phyloP scores from a whole-genome alignment of 1,139 yeast genomes.

The Yamadazyma sp. region DNA sequence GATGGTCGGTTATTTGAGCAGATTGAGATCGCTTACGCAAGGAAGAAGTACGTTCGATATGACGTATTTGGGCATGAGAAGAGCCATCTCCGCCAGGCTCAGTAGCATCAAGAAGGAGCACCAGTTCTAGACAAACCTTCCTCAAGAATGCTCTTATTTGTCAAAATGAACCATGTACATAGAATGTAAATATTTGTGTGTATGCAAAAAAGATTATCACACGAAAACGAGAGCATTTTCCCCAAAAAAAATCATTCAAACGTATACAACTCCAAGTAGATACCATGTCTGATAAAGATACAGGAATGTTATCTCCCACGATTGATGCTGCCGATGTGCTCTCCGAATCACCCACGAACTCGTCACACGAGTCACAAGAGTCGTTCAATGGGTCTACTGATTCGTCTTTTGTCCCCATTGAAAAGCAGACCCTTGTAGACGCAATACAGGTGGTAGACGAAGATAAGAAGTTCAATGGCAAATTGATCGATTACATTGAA shows the following conservation, averaged over 20 bases:
- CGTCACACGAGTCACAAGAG: slow-evolving; percentile 23
- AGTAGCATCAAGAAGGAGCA: slow-evolving; percentile 6
- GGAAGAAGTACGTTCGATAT: slow-evolving; percentile 86
- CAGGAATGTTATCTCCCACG: slow-evolving; percentile 3
- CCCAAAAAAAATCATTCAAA: background rate
- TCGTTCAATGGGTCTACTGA: slow-evolving; percentile 30
- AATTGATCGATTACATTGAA: slow-evolving; percentile 38
- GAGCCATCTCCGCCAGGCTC: slow-evolving; percentile 50
- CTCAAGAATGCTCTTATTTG: background rate
- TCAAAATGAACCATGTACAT: background rate
- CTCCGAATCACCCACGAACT: slow-evolving; percentile 15
- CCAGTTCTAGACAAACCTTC: background rate
- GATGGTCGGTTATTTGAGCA: slow-evolving; percentile 85
- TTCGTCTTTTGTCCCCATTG: slow-evolving; percentile 47
- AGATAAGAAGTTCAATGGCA: slow-evolving; percentile 58
- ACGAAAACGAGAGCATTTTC: background rate
- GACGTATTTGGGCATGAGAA: slow-evolving; percentile 73
- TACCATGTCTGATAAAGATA: slow-evolving; percentile 1
- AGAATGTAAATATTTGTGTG: background rate
- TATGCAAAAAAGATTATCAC: background rate
- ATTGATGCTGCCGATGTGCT: slow-evolving; percentile 4
- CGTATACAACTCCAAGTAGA: background rate
- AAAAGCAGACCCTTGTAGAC: slow-evolving; percentile 29
- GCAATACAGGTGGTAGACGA: slow-evolving; percentile 82
- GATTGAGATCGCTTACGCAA: slow-evolving; percentile 79